Evolutionary conservation across 768 basidiomycete genomes (phyloP), one percentile per base, ranked within the genome.

Genomic region (Krasilnikovozyma curviuscula): DNA sequence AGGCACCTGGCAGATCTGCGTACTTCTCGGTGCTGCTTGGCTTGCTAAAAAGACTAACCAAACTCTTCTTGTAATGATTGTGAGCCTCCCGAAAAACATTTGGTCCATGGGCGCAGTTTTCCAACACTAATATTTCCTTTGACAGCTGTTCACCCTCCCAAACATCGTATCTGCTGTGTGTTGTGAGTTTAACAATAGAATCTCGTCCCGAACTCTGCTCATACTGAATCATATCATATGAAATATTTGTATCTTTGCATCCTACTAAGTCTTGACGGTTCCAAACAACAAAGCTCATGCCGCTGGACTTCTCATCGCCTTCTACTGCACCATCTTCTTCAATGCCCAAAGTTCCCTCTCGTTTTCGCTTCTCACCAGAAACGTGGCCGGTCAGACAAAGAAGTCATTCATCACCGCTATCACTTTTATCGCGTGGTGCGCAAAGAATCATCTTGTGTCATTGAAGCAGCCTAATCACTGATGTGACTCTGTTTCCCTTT

Each of bases 381-480:
- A 59, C 44, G 30, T 55, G n/a, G n/a, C n/a, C n/a, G n/a, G n/a
- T n/a, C n/a, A n/a, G n/a, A 67, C 70, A 16, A 74, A 74, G 56
- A 71, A 72, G 57, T 68, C 68, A 10, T 59, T 71, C 16, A 67
- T 69, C 1, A 70, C 70, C 18, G 66, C 67, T 41, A 53, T 73
- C n/a, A 70, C 71, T 31, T 73, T 71, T 56, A 63, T 72, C 41
- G 69, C 70, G 7, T 74, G 71, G 70, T 69, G 71, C 19, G 67
- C 67, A 4, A n/a, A n/a, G n/a, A n/a, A n/a, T n/a, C n/a, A n/a
- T n/a, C n/a, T n/a, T n/a, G n/a, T n/a, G n/a, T n/a, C n/a, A n/a
- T n/a, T n/a, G n/a, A n/a, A n/a, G n/a, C n/a, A n/a, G n/a, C n/a
- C n/a, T n/a, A n/a, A n/a, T n/a, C n/a, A n/a, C n/a, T n/a, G n/a